phyloP scores from a whole-genome alignment of 306 rosid species.

The Phaseolus lunatus region DNA sequence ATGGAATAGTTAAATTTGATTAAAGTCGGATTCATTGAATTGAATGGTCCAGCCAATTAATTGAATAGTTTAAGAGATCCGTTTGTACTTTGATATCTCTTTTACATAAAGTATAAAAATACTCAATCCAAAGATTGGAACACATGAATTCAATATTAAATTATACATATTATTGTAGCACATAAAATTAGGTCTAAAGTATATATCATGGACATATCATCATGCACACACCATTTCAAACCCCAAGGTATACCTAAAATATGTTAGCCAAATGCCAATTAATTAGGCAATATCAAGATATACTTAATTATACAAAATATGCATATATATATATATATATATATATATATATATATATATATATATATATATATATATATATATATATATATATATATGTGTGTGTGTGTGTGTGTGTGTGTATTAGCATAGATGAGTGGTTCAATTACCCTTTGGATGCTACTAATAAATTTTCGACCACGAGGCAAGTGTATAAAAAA shows the following conservation, averaged over 20 bases:
- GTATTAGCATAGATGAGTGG: background rate
- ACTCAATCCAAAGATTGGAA: constrained; percentile 41
- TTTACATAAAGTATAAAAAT: constrained; percentile 33
- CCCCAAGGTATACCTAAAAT: constrained; percentile 24
- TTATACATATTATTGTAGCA: background rate
- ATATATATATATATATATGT: no score
- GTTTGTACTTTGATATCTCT: constrained; percentile 61
- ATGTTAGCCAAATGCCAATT: constrained; percentile 23
- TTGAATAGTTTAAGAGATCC: constrained; percentile 55
- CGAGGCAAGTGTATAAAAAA: constrained; percentile 15
- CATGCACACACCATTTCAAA: constrained; percentile 41
- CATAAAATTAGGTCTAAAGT: constrained; percentile 45
- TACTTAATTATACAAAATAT: constrained; percentile 33
- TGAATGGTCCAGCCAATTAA: constrained; percentile 49
- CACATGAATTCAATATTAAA: constrained; percentile 36
- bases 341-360: no score
- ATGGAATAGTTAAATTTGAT: constrained; percentile 44
- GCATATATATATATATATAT: no score
- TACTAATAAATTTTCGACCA: constrained; percentile 22
- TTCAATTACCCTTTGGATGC: background rate
- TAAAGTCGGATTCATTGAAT: constrained; percentile 50
- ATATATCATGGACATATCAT: constrained; percentile 46
- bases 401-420: no score
- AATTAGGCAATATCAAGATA: constrained; percentile 34
- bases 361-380: no score